phyloP scores from a whole-genome alignment of 495 filamentous ascomycete genomes.

The Massariosphaeria phaeospora region DNA sequence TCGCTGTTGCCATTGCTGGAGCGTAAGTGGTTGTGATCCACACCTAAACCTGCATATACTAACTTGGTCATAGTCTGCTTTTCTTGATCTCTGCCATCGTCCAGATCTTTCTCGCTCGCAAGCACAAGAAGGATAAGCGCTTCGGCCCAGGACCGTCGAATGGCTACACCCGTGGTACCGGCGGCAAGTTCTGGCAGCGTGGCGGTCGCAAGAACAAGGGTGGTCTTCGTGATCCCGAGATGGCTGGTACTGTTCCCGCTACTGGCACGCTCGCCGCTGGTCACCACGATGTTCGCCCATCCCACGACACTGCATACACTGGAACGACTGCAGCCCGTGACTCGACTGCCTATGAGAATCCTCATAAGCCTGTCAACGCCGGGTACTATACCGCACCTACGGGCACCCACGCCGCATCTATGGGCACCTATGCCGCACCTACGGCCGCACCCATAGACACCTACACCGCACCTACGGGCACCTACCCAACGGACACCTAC shows the following conservation, averaged over 20 bases:
- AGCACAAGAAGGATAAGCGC: constrained; percentile 72
- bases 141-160: constrained; percentile 74
- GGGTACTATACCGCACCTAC: constrained; percentile 35
- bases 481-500: too few species aligned
- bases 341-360: constrained; percentile 15
- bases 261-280: constrained; percentile 17
- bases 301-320: constrained; percentile 39
- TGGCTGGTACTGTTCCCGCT: constrained; percentile 29
- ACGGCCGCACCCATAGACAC: too few species aligned
- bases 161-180: constrained; percentile 68
- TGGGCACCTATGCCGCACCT: too few species aligned
- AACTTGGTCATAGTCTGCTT: constrained; percentile 26
- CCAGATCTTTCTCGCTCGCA: constrained; percentile 43
- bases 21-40: constrained; percentile 54
- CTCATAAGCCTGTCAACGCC: constrained; percentile 26
- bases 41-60: background rate
- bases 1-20: constrained; percentile 72
- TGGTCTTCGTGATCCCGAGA: constrained; percentile 27
- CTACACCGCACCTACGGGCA: too few species aligned
- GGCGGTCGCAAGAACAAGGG: constrained; percentile 38
- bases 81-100: constrained; percentile 34
- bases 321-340: constrained; percentile 35
- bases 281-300: constrained; percentile 31
- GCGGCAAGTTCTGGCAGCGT: constrained; percentile 49
- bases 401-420: constrained; percentile 27